Conservation (phyloP, 2,329 filamentous ascomycete genomes). For the Stagonosporopsis cucurbitacearum region DNA sequence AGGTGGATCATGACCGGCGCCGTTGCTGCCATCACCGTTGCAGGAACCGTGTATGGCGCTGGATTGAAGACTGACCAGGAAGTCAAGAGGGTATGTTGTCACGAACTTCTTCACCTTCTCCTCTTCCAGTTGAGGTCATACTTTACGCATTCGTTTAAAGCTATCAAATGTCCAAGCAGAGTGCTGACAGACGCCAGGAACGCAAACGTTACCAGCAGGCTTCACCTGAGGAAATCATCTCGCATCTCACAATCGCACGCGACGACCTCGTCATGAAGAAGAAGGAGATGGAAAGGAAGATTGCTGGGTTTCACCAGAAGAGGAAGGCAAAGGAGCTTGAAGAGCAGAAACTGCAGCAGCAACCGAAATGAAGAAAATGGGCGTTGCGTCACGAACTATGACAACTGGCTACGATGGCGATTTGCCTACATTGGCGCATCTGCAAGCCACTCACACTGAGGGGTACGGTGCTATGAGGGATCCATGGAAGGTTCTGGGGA, state of each 20-base stretch:
- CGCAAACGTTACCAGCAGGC: slow-evolving; percentile 57
- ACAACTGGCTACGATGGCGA: not conserved
- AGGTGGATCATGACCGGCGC: slow-evolving; percentile 62
- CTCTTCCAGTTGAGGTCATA: not conserved
- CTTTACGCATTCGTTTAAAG: not conserved
- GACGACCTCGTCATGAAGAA: slow-evolving; percentile 59
- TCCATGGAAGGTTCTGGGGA: not conserved
- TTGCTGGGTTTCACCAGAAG: slow-evolving; percentile 44
- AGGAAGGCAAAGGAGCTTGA: slow-evolving; percentile 22
- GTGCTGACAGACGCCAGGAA: slow-evolving; percentile 42
- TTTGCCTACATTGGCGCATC: not conserved
- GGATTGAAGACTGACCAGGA: slow-evolving; percentile 63
- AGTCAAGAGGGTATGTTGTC: slow-evolving; percentile 55
- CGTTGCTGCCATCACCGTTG: slow-evolving; percentile 63
- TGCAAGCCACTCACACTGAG: not conserved
- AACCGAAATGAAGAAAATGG: not conserved
- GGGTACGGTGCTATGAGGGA: not conserved
- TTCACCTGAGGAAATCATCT: slow-evolving; percentile 61
- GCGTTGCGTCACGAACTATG: not conserved
- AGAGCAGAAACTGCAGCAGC: slow-evolving; percentile 1
- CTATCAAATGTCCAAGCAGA: not conserved
- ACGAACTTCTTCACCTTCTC: not conserved
- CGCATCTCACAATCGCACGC: slow-evolving; percentile 59
- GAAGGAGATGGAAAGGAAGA: slow-evolving; percentile 63
- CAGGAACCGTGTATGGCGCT: slow-evolving; percentile 66